These are phyloP conservation scores for Leccinum longicurvipes DNA, from an alignment of 768 basidiomycete genomes.

Conservation along the genomic window DNA sequence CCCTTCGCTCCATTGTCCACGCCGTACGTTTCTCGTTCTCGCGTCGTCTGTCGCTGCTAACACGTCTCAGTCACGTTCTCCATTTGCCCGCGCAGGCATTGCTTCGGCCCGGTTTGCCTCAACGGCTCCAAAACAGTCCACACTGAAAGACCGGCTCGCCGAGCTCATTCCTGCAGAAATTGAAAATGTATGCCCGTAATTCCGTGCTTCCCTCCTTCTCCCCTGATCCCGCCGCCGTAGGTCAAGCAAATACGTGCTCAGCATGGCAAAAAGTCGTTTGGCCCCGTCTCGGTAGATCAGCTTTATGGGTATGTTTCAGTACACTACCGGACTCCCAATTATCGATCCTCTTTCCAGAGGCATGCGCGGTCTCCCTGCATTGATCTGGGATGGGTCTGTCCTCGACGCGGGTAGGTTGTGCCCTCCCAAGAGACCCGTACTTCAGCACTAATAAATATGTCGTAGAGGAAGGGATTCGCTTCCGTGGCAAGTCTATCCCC, in stretches of 20 bases:
- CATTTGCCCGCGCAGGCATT: constrained; percentile 40
- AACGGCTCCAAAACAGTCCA: constrained; percentile 60
- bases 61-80: constrained; percentile 45
- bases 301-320: constrained; percentile 69
- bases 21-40: constrained; percentile 33
- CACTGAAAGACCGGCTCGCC: constrained; percentile 88
- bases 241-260: constrained; percentile 80
- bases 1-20: constrained; percentile 34
- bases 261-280: constrained; percentile 92
- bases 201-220: background rate
- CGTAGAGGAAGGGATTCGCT: constrained; percentile 93
- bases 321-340: background rate
- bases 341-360: constrained; percentile 45
- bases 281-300: constrained; percentile 87
- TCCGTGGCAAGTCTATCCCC: constrained; percentile 94
- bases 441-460: background rate
- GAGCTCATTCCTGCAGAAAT: constrained; percentile 88
- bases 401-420: constrained; percentile 74
- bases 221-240: constrained; percentile 35
- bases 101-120: constrained; percentile 60
- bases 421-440: background rate
- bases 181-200: constrained; percentile 33
- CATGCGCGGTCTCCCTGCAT: constrained; percentile 85
- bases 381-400: constrained; percentile 98
- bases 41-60: too few relatives aligned